A percentile compares a stretch with the other conserved stretches of the same genome.
phyloP scores from a whole-genome alignment of 2,329 filamentous ascomycete species.

The Esteya vermicola region DNA sequence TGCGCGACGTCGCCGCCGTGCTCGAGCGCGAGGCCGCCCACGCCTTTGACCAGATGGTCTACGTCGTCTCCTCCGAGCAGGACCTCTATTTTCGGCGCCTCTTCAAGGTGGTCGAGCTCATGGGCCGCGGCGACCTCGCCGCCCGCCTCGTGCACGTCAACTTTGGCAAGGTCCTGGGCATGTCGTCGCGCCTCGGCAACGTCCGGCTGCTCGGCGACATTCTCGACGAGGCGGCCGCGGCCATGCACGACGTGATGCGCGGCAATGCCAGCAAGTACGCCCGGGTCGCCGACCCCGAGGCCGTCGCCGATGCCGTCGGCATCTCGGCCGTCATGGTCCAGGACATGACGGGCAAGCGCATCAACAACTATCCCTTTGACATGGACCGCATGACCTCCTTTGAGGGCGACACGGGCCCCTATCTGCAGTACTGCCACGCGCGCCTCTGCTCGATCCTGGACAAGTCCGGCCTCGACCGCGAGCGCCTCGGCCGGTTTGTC shows the following conservation, averaged over 20 bases:
- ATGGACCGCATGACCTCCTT: conserved; percentile 73
- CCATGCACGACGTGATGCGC: conserved; percentile 97
- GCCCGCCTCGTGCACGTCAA: conserved; percentile 60
- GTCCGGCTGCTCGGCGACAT: conserved; percentile 65
- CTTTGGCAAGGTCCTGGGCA: conserved; percentile 58
- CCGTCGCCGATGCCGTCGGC: conserved; percentile 74
- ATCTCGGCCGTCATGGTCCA: conserved; percentile 97
- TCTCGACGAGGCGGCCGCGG: conserved; percentile 66
- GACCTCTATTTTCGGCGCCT: conserved; percentile 60
- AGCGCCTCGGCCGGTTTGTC: no score
- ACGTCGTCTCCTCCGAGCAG: conserved; percentile 60
- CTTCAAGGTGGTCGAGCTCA: conserved; percentile 62
- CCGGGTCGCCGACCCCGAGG: conserved; percentile 71
- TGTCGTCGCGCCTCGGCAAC: conserved; percentile 58
- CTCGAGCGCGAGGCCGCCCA: conserved; percentile 37
- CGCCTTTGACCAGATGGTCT: conserved; percentile 67
- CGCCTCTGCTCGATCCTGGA: conserved; percentile 53
- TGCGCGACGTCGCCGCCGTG: conserved; percentile 63
- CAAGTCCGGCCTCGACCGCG: conserved; percentile 39
- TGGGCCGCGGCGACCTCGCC: conserved; percentile 54
- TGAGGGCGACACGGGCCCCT: conserved; percentile 74
- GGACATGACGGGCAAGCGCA: conserved; percentile 82
- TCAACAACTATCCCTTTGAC: conserved; percentile 60
- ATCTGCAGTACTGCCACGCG: conserved; percentile 71
- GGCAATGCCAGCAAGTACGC: conserved; percentile 82